Conservation (phyloP, 2,329 filamentous ascomycete species). For the Neopestalotiopsis rosae region DNA sequence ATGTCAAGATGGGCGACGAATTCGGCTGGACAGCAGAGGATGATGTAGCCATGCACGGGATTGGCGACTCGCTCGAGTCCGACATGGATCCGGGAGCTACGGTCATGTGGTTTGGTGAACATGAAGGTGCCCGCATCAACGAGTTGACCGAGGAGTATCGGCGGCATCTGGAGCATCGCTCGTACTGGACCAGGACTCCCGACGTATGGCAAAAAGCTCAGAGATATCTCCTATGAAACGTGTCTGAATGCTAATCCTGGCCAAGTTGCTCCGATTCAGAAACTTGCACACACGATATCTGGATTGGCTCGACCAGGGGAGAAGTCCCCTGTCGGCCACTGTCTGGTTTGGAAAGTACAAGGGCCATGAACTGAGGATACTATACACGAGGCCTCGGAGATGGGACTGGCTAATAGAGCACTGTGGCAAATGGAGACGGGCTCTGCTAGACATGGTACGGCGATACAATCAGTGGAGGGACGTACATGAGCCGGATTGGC, state of each 20-base stretch:
- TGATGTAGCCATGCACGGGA: neutral
- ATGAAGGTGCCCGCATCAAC: neutral
- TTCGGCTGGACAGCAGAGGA: neutral
- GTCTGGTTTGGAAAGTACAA: neutral
- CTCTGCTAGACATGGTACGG: neutral
- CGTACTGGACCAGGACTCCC: neutral
- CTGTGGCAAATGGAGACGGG: neutral
- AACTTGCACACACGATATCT: neutral
- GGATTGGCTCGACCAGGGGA: neutral
- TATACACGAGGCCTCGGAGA: neutral
- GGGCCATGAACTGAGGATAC: neutral
- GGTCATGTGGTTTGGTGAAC: neutral
- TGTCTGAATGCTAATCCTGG: neutral
- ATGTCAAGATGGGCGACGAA: neutral
- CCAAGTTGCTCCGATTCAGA: neutral
- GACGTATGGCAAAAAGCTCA: neutral
- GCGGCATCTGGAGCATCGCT: neutral
- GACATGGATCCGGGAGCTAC: neutral
- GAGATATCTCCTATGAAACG: too few species aligned
- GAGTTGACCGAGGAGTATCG: neutral
- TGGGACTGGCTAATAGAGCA: neutral
- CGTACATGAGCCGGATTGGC: neutral
- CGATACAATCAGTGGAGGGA: neutral
- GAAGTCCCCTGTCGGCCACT: neutral
- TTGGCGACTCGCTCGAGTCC: neutral